phyloP scores from a whole-genome alignment of 1,284 basidiomycete genomes.

The Psilocybe mexicana region DNA sequence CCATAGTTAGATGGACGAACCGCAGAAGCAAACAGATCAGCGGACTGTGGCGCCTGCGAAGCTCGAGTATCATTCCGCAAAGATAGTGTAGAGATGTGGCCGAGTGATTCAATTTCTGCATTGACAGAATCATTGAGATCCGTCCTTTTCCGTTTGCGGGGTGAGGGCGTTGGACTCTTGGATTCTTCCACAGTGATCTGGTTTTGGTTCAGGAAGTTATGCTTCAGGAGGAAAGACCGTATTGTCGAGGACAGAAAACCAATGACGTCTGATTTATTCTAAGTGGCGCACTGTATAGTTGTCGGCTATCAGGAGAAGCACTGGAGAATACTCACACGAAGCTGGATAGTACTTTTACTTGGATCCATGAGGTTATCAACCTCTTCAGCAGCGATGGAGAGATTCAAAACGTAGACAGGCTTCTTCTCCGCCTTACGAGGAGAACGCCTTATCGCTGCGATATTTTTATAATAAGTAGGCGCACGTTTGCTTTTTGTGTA shows the following conservation, averaged over 20 bases:
- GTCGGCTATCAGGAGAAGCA: constrained; percentile 1
- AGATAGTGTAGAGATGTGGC: constrained; percentile 19
- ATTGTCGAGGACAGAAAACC: constrained; percentile 61
- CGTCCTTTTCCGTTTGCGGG: constrained; percentile 40
- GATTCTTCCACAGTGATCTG: constrained; percentile 11
- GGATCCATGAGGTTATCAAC: constrained; percentile 83
- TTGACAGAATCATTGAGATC: constrained; percentile 33
- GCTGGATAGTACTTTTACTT: constrained; percentile 64
- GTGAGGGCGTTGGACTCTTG: constrained; percentile 26
- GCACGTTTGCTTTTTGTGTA: constrained; percentile 1
- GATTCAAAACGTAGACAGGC: constrained; percentile 80
- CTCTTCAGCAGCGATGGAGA: constrained; percentile 61
- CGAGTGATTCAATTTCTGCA: constrained; percentile 27
- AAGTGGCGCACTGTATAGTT: constrained; percentile 6
- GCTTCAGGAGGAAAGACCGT: constrained; percentile 62
- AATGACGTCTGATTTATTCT: constrained; percentile 42
- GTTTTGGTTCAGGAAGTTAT: constrained; percentile 53
- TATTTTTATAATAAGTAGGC: constrained; percentile 11
- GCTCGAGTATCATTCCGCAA: constrained; percentile 15
- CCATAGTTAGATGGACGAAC: constrained; percentile 15
- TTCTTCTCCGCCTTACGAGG: constrained; percentile 75
- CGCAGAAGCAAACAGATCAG: constrained; percentile 20
- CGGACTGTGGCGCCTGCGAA: constrained; percentile 13
- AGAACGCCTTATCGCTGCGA: constrained; percentile 59
- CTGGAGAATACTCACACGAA: constrained; percentile 52